Conservation (phyloP, 257 asterid genomes). For the Dorcoceras hygrometricum region DNA sequence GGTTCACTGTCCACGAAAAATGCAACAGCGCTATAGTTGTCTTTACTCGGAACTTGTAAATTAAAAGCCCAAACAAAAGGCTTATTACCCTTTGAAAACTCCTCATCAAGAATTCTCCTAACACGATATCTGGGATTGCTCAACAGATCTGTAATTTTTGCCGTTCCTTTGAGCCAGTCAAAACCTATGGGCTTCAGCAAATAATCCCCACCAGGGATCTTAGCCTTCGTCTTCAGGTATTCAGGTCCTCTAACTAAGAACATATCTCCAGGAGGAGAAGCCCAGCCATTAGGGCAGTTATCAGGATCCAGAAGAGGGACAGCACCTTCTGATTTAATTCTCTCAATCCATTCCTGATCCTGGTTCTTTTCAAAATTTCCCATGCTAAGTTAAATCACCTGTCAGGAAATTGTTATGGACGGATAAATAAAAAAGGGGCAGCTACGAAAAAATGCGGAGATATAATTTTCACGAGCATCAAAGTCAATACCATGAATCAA, state of each 20-base stretch:
- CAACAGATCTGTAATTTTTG: conserved; percentile 59
- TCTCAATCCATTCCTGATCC: conserved; percentile 60
- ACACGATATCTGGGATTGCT: conserved; percentile 58
- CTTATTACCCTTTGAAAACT: conserved; percentile 34
- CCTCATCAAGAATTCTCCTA: conserved; percentile 49
- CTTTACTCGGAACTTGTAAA: conserved; percentile 78
- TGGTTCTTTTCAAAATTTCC: conserved; percentile 40
- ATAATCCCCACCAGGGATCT: conserved; percentile 66
- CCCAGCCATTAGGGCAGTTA: conserved; percentile 66
- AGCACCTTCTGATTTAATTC: conserved; percentile 67
- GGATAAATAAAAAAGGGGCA: neutral
- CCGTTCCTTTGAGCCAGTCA: conserved; percentile 83
- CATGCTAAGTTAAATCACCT: conserved; percentile 32
- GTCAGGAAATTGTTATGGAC: conserved; percentile 17
- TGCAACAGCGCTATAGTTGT: conserved; percentile 66
- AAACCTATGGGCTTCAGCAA: conserved; percentile 79
- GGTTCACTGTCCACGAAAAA: conserved; percentile 52
- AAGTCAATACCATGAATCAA: neutral
- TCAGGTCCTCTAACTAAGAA: conserved; percentile 80
- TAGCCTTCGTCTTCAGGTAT: conserved; percentile 53
- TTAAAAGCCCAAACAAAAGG: conserved; percentile 89
- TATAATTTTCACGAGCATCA: neutral
- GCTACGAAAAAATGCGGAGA: neutral
- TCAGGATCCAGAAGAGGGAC: conserved; percentile 64
- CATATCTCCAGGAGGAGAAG: conserved; percentile 67